Evolutionary conservation across 164 flowering plant genomes (phyloP), one percentile per base, ranked within the genome.

Genomic region (Tetrastigma voinierianum): DNA sequence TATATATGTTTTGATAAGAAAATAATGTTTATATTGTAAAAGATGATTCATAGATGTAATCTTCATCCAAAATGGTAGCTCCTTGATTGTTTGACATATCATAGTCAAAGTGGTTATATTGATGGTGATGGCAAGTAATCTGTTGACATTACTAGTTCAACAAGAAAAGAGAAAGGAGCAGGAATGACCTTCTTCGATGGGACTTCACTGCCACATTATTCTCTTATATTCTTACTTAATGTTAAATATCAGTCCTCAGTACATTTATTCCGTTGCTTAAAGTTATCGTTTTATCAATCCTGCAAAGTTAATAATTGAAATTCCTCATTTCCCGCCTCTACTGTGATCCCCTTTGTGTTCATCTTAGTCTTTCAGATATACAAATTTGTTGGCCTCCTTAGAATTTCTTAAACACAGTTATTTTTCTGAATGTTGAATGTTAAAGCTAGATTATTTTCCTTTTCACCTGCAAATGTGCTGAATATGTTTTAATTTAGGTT

Each of bases 401-500:
- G 18, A 15, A 4, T 47, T 66, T 9, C 10, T 15, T 6, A n/a
- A 19, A 11, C 1, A 51, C 11, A 7, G 9, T 1, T 57, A 46
- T 4, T 52, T 53, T 14, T 13, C 17, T 18, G 1, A 5, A 2
- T 2, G 25, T 44, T 9, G 7, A 17, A 17, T 23, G 8, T 61
- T 47, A 12, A 46, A 23, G 49, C 19, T 67, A 6, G 8, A 51
- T 40, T 25, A 10, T 62, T 51, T 62, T 11, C 10, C 62, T 53
- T 14, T 17, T 23, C 21, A 11, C 18, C 45, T 25, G 19, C 49
- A 59, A 45, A 52, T 64, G n/a, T 64, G 51, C 59, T 48, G 57
- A 61, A 49, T 24, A 48, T 32, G 48, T 55, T 32, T 65, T 59
- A 48, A 68, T 57, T 65, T 62, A 25, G 45, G 57, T 66, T 74